Evolutionary conservation across 306 rosid species (phyloP).

Genomic region (Alnus rubra): DNA sequence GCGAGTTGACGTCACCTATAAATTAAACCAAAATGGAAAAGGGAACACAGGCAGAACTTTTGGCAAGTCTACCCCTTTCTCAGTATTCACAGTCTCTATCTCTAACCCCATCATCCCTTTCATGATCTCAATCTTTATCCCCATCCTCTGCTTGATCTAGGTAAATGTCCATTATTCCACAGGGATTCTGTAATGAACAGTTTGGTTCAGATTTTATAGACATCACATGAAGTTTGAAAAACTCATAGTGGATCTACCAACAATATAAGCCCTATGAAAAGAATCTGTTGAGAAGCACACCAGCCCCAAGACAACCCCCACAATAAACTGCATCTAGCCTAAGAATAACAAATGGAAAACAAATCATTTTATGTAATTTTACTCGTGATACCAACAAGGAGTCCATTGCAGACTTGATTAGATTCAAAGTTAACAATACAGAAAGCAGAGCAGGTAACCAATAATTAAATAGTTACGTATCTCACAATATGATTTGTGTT

Average conservation of each 20-base stretch:
- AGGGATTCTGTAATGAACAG: constrained; percentile 59
- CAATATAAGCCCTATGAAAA: background rate
- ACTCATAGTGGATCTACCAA: background rate
- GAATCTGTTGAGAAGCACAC: constrained; percentile 12
- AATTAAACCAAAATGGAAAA: background rate
- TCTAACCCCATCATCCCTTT: constrained; percentile 63
- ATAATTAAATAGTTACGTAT: constrained; percentile 60
- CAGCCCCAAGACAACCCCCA: constrained; percentile 13
- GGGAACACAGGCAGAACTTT: constrained; percentile 26
- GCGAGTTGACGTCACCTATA: background rate
- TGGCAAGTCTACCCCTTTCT: constrained; percentile 39
- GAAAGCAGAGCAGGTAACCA: constrained; percentile 29
- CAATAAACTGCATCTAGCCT: constrained; percentile 17
- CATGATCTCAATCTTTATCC: constrained; percentile 58
- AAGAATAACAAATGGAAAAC: constrained; percentile 27
- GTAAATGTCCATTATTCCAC: constrained; percentile 70
- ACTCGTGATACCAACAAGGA: constrained; percentile 93
- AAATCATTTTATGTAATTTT: constrained; percentile 62
- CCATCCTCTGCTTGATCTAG: constrained; percentile 65
- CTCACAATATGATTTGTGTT: constrained; percentile 28
- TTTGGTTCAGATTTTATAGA: constrained; percentile 17
- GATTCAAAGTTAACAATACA: constrained; percentile 27
- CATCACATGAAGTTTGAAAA: constrained; percentile 25
- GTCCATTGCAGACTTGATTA: constrained; percentile 61
- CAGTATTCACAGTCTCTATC: constrained; percentile 49